Evolutionary conservation across 176 grass and related monocot genomes (phyloP).

Genomic region (Triticum monococcum): DNA sequence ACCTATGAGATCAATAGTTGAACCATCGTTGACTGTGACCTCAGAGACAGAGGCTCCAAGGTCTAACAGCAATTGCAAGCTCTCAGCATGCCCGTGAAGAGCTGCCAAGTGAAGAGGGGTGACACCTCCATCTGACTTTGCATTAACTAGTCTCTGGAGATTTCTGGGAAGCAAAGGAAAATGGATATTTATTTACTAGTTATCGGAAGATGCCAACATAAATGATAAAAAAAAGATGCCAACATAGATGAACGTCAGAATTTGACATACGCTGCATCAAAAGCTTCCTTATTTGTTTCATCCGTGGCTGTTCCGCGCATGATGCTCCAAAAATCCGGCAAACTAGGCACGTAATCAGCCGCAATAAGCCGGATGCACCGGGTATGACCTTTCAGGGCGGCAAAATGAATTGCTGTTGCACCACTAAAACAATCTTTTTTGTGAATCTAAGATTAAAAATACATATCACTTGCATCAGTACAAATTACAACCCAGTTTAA

Average conservation of each 20-base stretch:
- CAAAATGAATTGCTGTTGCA: constrained; percentile 90
- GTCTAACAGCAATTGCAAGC: constrained; percentile 80
- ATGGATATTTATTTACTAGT: constrained; percentile 36
- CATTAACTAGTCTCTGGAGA: constrained; percentile 65
- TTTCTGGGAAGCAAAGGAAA: constrained; percentile 49
- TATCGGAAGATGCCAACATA: constrained; percentile 15
- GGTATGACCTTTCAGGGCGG: constrained; percentile 81
- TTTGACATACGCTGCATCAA: constrained; percentile 74
- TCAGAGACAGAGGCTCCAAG: constrained; percentile 87
- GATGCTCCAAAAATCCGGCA: constrained; percentile 74
- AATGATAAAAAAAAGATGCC: neutral
- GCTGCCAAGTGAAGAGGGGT: constrained; percentile 88
- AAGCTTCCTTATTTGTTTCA: constrained; percentile 44
- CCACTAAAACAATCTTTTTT: constrained; percentile 89
- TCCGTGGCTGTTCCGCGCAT: constrained; percentile 49
- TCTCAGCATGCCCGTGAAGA: constrained; percentile 82
- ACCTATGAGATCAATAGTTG: constrained; percentile 98
- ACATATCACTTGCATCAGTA: constrained; percentile 31
- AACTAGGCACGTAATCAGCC: constrained; percentile 83
- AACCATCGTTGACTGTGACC: constrained; percentile 86
- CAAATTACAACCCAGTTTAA: neutral
- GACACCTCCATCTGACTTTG: constrained; percentile 87
- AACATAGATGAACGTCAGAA: constrained; percentile 42
- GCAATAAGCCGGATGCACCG: constrained; percentile 83
- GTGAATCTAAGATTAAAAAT: constrained; percentile 67